Conservation (phyloP, 352 stramenopile genomes). For the Aphanomyces invadans region DNA sequence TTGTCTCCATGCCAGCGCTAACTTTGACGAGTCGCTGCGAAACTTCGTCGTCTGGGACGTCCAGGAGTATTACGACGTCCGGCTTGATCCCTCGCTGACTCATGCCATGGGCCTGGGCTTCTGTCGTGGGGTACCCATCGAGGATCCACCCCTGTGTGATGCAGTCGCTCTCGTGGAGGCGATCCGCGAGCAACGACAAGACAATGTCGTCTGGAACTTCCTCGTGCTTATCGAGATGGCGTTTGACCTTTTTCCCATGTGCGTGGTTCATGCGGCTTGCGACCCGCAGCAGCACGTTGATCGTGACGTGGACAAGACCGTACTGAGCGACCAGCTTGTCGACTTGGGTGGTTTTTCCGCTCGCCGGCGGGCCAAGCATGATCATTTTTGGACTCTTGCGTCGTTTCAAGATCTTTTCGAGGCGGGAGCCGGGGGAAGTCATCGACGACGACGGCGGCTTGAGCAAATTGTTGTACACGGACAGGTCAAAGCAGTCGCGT, state of each 20-base stretch:
- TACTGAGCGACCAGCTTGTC: conserved; percentile 78
- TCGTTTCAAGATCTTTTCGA: conserved; percentile 22
- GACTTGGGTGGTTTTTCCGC: conserved; percentile 95
- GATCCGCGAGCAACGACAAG: conserved; percentile 46
- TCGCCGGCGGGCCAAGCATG: conserved; percentile 66
- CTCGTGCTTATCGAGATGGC: conserved; percentile 41
- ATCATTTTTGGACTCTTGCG: conserved; percentile 37
- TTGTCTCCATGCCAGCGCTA: neutral
- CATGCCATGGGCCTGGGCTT: conserved; percentile 73
- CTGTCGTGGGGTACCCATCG: conserved; percentile 88
- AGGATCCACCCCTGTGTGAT: conserved; percentile 79
- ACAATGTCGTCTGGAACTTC: conserved; percentile 44
- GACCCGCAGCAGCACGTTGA: conserved; percentile 85
- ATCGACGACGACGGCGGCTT: conserved; percentile 32
- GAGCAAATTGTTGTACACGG: conserved; percentile 66
- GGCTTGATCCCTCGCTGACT: conserved; percentile 74
- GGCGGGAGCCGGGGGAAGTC: neutral
- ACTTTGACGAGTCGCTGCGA: conserved; percentile 62
- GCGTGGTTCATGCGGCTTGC: conserved; percentile 48
- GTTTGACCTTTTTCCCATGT: conserved; percentile 34
- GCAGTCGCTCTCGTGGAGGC: conserved; percentile 79
- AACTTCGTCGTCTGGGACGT: conserved; percentile 92
- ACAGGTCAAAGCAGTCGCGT: conserved; percentile 80
- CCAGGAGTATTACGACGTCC: conserved; percentile 87
- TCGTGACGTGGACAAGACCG: conserved; percentile 86